These are phyloP conservation scores for Globisporangium nagaii DNA, from an alignment of 352 stramenopile species.

Conservation along the genomic window DNA sequence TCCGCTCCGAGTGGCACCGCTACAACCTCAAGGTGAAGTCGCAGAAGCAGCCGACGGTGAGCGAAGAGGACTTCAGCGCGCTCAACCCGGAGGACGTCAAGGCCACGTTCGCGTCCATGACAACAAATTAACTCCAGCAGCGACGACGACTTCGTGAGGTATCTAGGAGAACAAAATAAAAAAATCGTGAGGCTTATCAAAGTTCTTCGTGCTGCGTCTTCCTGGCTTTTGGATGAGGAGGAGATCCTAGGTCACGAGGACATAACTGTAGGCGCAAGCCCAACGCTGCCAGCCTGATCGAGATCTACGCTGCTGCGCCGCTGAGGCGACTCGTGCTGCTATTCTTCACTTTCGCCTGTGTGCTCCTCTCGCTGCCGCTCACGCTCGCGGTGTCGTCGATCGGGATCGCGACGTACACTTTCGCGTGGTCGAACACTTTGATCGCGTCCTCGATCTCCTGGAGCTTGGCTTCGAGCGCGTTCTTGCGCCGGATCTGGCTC, in stretches of 20 bases:
- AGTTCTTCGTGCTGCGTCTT: not conserved
- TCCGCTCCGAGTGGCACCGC: slow-evolving; percentile 94
- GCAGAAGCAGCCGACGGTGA: slow-evolving; percentile 76
- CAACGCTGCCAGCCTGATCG: too few relatives aligned
- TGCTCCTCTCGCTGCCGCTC: slow-evolving; percentile 5
- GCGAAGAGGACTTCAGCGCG: slow-evolving; percentile 49
- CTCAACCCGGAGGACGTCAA: slow-evolving; percentile 56
- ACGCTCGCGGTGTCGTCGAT: slow-evolving; percentile 4
- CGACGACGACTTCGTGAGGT: too few relatives aligned
- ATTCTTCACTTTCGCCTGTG: slow-evolving; percentile 16
- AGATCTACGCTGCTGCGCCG: not conserved
- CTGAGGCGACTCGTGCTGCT: slow-evolving; percentile 8
- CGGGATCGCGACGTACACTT: slow-evolving; percentile 77
- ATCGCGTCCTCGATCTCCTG: slow-evolving; percentile 89
- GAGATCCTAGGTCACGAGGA: too few relatives aligned
- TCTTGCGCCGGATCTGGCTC: slow-evolving; percentile 74
- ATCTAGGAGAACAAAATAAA: slow-evolving; percentile 5
- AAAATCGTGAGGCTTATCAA: not conserved
- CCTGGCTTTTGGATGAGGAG: not conserved
- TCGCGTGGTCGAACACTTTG: slow-evolving; percentile 78
- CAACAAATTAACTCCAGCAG: too few relatives aligned
- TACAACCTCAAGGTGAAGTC: slow-evolving; percentile 98
- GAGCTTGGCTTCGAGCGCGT: slow-evolving; percentile 75
- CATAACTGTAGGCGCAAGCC: too few relatives aligned
- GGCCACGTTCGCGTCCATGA: slow-evolving; percentile 57